phyloP scores from a whole-genome alignment of 495 filamentous ascomycete species.

The Jackrogersella multiformis region DNA sequence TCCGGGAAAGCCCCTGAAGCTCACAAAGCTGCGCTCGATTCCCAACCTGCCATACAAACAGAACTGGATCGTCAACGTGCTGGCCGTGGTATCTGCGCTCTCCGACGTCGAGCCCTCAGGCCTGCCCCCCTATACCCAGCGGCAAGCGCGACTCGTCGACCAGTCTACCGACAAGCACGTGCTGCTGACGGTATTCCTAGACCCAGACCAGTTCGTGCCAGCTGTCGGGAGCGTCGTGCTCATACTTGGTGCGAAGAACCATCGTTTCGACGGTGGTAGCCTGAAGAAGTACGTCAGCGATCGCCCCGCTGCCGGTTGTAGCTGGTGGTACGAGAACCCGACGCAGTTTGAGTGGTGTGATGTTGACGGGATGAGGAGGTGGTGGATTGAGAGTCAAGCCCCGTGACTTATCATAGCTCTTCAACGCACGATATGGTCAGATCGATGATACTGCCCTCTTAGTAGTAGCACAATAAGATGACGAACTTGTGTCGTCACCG shows the following conservation, averaged over 20 bases:
- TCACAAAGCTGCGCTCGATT: constrained; percentile 53
- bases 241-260: constrained; percentile 59
- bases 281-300: constrained; percentile 60
- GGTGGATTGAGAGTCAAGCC: constrained; percentile 48
- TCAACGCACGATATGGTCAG: no score
- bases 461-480: no score
- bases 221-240: constrained; percentile 53
- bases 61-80: constrained; percentile 59
- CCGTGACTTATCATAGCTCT: no score
- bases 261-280: constrained; percentile 56
- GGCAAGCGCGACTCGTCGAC: constrained; percentile 54
- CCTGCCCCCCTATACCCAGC: constrained; percentile 52
- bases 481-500: no score
- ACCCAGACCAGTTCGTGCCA: constrained; percentile 54
- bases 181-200: constrained; percentile 55
- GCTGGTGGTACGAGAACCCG: constrained; percentile 57
- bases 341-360: constrained; percentile 53
- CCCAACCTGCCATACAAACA: constrained; percentile 58
- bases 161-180: constrained; percentile 55
- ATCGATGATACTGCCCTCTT: no score
- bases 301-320: constrained; percentile 34
- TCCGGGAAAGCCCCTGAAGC: constrained; percentile 47
- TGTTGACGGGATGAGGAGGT: constrained; percentile 48
- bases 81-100: constrained; percentile 53
- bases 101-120: constrained; percentile 50